Conservation (phyloP, 2,329 filamentous ascomycete species). For the Massarina eburnea region DNA sequence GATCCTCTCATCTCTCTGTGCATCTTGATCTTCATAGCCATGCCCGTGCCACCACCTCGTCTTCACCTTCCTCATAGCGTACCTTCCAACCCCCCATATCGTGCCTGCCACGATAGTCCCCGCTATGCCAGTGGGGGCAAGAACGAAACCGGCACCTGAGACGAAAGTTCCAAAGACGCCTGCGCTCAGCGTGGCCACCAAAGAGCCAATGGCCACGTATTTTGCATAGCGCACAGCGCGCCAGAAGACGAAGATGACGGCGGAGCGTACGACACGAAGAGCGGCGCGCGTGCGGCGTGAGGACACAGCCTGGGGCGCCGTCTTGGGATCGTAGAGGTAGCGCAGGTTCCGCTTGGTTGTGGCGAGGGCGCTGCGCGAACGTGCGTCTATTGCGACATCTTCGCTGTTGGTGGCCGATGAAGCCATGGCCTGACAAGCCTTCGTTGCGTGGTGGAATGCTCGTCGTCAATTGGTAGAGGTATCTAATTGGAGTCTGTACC, state of each 20-base stretch:
- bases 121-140: conserved; percentile 46
- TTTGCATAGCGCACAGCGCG: conserved; percentile 47
- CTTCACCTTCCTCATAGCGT: conserved; percentile 38
- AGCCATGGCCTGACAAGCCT: background rate
- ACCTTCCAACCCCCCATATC: conserved; percentile 44
- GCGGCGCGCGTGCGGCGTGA: conserved; percentile 40
- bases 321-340: conserved; percentile 42
- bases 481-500: too few species aligned
- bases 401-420: background rate
- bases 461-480: too few species aligned
- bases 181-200: conserved; percentile 43
- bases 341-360: conserved; percentile 35
- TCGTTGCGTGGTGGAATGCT: too few species aligned
- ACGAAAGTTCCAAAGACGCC: conserved; percentile 40
- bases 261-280: conserved; percentile 42
- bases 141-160: conserved; percentile 44
- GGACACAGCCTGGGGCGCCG: conserved; percentile 28
- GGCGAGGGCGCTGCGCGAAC: conserved; percentile 27
- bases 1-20: conserved; percentile 22
- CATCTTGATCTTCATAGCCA: conserved; percentile 21
- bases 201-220: conserved; percentile 45
- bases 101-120: conserved; percentile 40
- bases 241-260: conserved; percentile 47
- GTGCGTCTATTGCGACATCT: conserved; percentile 21
- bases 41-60: conserved; percentile 26